Evolutionary conservation across 2,329 filamentous ascomycete genomes (phyloP).

Genomic region (Phoma sp.): DNA sequence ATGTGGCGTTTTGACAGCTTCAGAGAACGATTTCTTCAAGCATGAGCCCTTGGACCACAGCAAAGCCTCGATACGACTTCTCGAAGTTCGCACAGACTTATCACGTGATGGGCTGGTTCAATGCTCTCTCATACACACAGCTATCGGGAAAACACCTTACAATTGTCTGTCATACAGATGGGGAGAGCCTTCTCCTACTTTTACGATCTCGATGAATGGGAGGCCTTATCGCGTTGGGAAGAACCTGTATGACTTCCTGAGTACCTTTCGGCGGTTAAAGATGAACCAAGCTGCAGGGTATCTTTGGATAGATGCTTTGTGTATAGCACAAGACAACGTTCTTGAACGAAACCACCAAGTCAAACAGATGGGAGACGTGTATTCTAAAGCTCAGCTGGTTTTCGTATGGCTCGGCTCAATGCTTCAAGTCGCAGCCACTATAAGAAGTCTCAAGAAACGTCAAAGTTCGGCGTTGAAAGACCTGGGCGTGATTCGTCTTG

Average conservation of each 20-base stretch:
- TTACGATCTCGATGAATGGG: neutral
- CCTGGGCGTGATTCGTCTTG: too few relatives aligned
- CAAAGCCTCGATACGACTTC: neutral
- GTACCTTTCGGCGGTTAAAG: neutral
- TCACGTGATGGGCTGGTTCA: neutral
- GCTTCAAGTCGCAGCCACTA: neutral
- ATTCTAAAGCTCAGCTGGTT: neutral
- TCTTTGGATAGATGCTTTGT: slow-evolving; percentile 4
- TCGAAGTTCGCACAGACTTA: neutral
- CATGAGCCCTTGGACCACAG: neutral
- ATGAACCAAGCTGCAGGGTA: neutral
- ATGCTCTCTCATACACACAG: neutral
- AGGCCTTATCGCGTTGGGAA: neutral
- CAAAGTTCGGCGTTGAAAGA: neutral
- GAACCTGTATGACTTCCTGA: neutral
- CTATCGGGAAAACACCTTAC: neutral
- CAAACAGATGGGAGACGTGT: slow-evolving; percentile 7
- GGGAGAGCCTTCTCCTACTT: neutral
- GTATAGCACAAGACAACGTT: slow-evolving; percentile 5
- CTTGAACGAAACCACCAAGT: slow-evolving; percentile 8
- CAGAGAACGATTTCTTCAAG: too few relatives aligned
- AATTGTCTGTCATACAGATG: neutral
- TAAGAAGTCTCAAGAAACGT: neutral
- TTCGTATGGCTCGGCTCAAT: slow-evolving; percentile 5
- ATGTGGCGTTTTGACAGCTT: too few relatives aligned